These are phyloP conservation scores for Crithidia fasciculata DNA, from an alignment of 208 protist species.

Conservation along the genomic window DNA sequence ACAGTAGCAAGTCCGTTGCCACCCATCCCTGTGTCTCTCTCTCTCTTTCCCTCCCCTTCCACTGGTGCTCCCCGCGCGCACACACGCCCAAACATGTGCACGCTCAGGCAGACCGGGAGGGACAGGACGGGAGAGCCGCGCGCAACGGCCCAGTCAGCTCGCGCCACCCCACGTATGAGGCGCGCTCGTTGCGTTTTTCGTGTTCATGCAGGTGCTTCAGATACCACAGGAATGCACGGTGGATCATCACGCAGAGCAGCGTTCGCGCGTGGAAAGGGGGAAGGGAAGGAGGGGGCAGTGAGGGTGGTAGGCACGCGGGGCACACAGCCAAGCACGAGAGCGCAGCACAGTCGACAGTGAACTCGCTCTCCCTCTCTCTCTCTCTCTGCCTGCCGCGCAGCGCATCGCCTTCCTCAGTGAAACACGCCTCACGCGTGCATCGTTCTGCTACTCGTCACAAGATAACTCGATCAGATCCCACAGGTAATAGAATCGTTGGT, in stretches of 20 bases:
- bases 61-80: background rate
- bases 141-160: conserved; percentile 19
- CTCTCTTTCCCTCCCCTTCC: background rate
- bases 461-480: conserved; percentile 39
- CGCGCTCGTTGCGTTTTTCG: conserved; percentile 62
- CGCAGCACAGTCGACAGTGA: too few species aligned
- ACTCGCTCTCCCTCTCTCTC: too few species aligned
- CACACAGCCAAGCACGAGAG: too few species aligned
- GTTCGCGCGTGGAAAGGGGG: background rate
- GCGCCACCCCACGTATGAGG: conserved; percentile 24
- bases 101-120: background rate
- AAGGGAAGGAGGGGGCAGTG: background rate
- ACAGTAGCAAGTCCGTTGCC: too few species aligned
- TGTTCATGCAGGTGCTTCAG: conserved; percentile 44
- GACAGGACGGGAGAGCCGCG: background rate
- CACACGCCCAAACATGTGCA: conserved; percentile 12
- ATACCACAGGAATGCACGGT: conserved; percentile 84
- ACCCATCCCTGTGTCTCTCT: too few species aligned
- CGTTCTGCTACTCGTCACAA: conserved; percentile 29
- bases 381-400: background rate
- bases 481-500: conserved; percentile 45
- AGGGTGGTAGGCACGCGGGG: background rate
- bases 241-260: conserved; percentile 25
- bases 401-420: conserved; percentile 18
- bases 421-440: conserved; percentile 28